Conservation (phyloP, 306 rosid species). For the Castanea mollissima region DNA sequence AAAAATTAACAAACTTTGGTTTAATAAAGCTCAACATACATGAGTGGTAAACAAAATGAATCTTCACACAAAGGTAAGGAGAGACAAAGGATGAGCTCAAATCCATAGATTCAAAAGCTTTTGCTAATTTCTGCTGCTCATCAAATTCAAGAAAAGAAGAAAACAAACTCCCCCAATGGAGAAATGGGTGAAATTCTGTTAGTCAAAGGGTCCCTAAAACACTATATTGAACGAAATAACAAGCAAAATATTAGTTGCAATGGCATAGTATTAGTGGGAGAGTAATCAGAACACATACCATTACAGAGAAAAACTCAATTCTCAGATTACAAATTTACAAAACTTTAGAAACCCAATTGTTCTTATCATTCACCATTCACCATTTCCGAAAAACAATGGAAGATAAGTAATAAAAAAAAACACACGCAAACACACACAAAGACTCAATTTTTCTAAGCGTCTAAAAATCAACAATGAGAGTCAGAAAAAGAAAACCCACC, state of each 20-base stretch:
- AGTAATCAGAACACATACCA: conserved; percentile 5
- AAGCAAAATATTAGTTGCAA: background rate
- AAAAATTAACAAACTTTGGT: too few relatives aligned
- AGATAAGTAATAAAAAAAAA: background rate
- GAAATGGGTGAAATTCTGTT: background rate
- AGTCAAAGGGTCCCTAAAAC: background rate
- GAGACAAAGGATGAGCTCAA: background rate
- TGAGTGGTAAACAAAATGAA: background rate
- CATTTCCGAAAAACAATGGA: background rate
- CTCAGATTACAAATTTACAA: background rate
- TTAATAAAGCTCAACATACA: background rate
- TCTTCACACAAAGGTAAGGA: background rate
- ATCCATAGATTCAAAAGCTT: background rate
- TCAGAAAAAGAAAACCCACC: conserved; percentile 1
- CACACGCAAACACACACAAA: background rate
- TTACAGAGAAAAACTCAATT: background rate
- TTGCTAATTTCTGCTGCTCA: background rate
- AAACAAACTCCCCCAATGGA: background rate
- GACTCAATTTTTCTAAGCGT: too few relatives aligned
- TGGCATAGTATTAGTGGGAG: background rate
- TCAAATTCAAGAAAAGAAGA: background rate
- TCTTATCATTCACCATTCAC: background rate
- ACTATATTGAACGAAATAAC: background rate
- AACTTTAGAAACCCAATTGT: background rate
- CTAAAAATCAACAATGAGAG: background rate